Evolutionary conservation across 2,329 filamentous ascomycete species (phyloP), one percentile per base, ranked within the genome.

Genomic region (Epichloe sp.): DNA sequence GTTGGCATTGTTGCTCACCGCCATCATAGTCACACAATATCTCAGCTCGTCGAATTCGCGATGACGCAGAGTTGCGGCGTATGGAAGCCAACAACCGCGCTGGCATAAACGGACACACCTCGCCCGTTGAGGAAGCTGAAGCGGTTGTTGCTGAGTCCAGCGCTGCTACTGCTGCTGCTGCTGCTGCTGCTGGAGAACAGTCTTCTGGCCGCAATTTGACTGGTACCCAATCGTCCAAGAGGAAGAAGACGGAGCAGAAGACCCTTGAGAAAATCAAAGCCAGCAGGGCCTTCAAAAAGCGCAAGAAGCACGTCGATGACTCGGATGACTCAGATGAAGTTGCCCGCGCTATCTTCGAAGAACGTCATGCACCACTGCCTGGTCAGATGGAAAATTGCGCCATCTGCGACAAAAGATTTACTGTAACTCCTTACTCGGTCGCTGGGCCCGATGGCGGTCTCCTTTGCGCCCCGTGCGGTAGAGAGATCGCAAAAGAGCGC

Each of bases 361-460:
- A 75, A 54, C 64, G 63, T 26, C 59, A 68, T 38, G 71, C 71
- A 35, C 82, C 83, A 2, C 64, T 83, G n/a, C 86, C 88, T 2
- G 89, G 88, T 2, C 91, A 97, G 65, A 79, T 91, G 62, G 88
- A 86, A 56, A 90, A 95, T 57, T 97, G 91, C 63, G 88, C 86
- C 55, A 70, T 83, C 3, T 97, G 91, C 65, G 76, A 78, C 43
- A 95, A 93, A 65, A 82, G 89, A 38, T 97, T 97, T 62, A 95
- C 88, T 0, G 90, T 97, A 44, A 96, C 91, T 0, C 78, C 88
- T 0, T 96, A 96, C 69, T 89, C 85, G 55, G 85, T 88, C 57
- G 78, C 83, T 31, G 88, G 86, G 0, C 85, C 87, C 0, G 75
- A 85, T n/a, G 90, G 90, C 4, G 88, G 88, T 15, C 72, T 97